Percentiles rank a stretch among this genome's conserved stretches.
These are phyloP conservation scores for Trichosporon faecale DNA, from an alignment of 1,284 basidiomycete species.

Conservation along the genomic window DNA sequence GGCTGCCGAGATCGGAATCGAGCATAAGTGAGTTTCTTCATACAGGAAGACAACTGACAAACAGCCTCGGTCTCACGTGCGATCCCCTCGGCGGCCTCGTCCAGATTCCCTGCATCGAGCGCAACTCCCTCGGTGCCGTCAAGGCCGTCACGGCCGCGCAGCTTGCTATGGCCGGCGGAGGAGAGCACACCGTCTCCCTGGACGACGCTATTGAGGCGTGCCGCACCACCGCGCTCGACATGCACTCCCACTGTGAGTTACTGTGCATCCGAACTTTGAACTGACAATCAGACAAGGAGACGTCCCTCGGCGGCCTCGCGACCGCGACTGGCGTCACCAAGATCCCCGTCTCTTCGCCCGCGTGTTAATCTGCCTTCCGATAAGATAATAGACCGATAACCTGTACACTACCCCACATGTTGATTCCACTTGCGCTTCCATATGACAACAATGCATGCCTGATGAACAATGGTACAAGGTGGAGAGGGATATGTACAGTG, in stretches of 20 bases:
- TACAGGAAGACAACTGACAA: background rate
- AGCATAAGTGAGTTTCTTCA: conserved; percentile 61
- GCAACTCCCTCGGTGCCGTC: conserved; percentile 60
- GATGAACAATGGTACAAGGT: conserved; percentile 8
- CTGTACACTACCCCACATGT: conserved; percentile 3
- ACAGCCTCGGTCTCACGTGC: conserved; percentile 72
- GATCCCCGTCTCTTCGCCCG: conserved; percentile 9
- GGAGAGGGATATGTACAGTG: background rate
- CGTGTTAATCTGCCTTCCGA: background rate
- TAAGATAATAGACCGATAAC: background rate
- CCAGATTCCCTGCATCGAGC: conserved; percentile 88
- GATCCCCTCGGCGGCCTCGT: conserved; percentile 81
- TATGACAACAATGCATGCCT: conserved; percentile 10
- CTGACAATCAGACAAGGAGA: conserved; percentile 67
- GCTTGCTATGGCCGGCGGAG: conserved; percentile 84
- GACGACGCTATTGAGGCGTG: conserved; percentile 97
- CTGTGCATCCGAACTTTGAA: background rate
- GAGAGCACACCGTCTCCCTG: conserved; percentile 58
- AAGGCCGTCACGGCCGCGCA: conserved; percentile 91
- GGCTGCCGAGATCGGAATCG: conserved; percentile 92
- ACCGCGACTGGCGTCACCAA: conserved; percentile 50
- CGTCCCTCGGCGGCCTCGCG: conserved; percentile 65
- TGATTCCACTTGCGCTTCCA: background rate
- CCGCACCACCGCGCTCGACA: conserved; percentile 72
- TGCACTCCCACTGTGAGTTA: conserved; percentile 52